These are phyloP conservation scores for Alternaria tenuissima DNA, from an alignment of 2,329 filamentous ascomycete genomes.

Conservation along the genomic window DNA sequence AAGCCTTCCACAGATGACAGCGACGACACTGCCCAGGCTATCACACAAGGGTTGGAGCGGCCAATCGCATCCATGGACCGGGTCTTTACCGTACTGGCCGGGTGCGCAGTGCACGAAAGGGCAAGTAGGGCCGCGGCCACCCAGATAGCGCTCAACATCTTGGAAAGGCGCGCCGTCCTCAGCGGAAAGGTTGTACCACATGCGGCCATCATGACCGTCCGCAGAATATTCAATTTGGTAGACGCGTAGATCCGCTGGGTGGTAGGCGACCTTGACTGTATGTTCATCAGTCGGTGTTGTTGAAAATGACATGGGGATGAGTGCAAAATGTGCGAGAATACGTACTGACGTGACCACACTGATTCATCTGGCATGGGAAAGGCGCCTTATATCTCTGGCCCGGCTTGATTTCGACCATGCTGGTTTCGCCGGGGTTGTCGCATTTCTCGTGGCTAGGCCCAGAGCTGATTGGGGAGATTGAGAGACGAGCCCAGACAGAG, in stretches of 20 bases:
- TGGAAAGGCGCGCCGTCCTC: constrained; percentile 9
- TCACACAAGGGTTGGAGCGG: background rate
- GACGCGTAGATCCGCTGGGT: background rate
- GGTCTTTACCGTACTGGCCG: constrained; percentile 6
- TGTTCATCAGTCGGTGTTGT: background rate
- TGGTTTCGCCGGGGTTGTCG: background rate
- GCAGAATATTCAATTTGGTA: constrained; percentile 12
- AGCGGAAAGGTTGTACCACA: constrained; percentile 12
- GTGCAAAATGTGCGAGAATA: background rate
- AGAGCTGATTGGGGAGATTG: background rate
- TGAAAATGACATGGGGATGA: background rate
- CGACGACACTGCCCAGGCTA: constrained; percentile 2
- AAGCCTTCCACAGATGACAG: background rate
- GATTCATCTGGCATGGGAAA: background rate
- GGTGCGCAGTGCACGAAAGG: constrained; percentile 7
- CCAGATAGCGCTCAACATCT: constrained; percentile 5
- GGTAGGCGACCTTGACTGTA: constrained; percentile 10
- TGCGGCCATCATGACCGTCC: background rate
- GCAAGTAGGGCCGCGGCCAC: background rate
- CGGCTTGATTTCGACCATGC: constrained; percentile 1
- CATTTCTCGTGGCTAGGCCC: background rate
- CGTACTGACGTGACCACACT: constrained; percentile 6
- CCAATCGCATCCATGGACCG: constrained; percentile 8
- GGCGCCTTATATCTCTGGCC: background rate
- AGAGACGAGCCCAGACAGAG: background rate